Conservation (phyloP, 139 green algal species). For the Micractinium conductrix region DNA sequence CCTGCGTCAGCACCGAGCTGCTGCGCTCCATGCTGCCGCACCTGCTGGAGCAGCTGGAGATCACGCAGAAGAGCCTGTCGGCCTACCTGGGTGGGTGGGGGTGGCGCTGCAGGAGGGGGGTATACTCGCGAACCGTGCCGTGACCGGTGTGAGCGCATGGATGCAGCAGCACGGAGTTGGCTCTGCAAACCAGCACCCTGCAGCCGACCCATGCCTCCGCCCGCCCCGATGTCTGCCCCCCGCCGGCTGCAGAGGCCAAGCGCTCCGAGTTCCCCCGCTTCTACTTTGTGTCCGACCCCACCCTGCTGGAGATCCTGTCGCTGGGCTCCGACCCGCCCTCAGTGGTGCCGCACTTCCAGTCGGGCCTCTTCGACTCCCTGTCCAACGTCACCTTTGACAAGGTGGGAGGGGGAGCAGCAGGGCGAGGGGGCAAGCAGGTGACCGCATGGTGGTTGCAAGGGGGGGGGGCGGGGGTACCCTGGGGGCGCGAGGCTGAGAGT, state of each 20-base stretch:
- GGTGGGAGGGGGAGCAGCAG: slow-evolving; percentile 8
- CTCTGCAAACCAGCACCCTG: neutral
- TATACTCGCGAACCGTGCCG: too few relatives aligned
- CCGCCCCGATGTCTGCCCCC: neutral
- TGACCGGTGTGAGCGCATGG: too few relatives aligned
- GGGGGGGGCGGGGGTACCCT: neutral
- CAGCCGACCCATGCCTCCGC: neutral
- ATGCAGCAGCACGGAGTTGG: too few relatives aligned
- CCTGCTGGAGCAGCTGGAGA: slow-evolving; percentile 94
- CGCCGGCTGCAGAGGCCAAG: slow-evolving; percentile 77
- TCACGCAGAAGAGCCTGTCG: slow-evolving; percentile 94
- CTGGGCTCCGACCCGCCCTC: slow-evolving; percentile 89
- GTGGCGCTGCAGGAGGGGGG: too few relatives aligned
- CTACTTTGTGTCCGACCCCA: slow-evolving; percentile 98
- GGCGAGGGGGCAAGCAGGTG: too few relatives aligned
- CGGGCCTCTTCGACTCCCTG: slow-evolving; percentile 93
- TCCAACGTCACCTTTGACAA: slow-evolving; percentile 92
- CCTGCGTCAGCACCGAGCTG: slow-evolving; percentile 85
- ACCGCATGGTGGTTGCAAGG: neutral
- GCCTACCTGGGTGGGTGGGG: slow-evolving; percentile 81
- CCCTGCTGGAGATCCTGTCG: slow-evolving; percentile 96
- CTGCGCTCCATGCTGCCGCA: slow-evolving; percentile 93
- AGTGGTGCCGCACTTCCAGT: slow-evolving; percentile 96
- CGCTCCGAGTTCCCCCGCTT: slow-evolving; percentile 95
- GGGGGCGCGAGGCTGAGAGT: neutral